Evolutionary conservation across 768 basidiomycete species (phyloP).

Genomic region (Lenzites betulinus): DNA sequence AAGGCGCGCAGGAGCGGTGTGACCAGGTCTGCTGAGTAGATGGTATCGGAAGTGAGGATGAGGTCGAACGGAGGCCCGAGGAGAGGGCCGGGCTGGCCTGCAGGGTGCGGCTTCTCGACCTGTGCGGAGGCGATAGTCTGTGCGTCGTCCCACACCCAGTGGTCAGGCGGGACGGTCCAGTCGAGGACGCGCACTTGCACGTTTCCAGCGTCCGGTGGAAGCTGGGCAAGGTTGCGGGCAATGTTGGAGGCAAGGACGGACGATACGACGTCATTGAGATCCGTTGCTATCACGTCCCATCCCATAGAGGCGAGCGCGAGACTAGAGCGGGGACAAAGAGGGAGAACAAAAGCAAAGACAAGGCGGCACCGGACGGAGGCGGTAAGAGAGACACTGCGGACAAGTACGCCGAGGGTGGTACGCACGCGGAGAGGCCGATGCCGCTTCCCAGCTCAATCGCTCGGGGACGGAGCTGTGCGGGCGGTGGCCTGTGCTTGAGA

Average conservation of each 20-base stretch:
- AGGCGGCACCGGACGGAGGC: constrained; percentile 1
- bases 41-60: constrained; percentile 81
- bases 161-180: constrained; percentile 59
- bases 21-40: constrained; percentile 65
- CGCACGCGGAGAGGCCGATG: constrained; percentile 76
- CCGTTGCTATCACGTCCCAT: constrained; percentile 78
- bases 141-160: constrained; percentile 57
- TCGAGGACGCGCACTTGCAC: constrained; percentile 69
- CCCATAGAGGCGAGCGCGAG: constrained; percentile 68
- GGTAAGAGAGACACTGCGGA: background rate
- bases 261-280: constrained; percentile 62
- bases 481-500: constrained; percentile 31
- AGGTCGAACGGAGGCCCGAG: constrained; percentile 68
- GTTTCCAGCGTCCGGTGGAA: constrained; percentile 40
- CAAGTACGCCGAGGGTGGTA: constrained; percentile 22
- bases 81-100: constrained; percentile 8
- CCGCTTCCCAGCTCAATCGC: constrained; percentile 84
- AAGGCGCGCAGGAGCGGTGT: constrained; percentile 73
- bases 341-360: constrained; percentile 5
- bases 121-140: constrained; percentile 10
- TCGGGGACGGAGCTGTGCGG: constrained; percentile 33
- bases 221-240: constrained; percentile 41
- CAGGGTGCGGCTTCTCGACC: background rate
- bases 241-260: constrained; percentile 69
- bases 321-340: constrained; percentile 34